phyloP scores from a whole-genome alignment of 805 yeast species.

The Hanseniaspora valbyensis region DNA sequence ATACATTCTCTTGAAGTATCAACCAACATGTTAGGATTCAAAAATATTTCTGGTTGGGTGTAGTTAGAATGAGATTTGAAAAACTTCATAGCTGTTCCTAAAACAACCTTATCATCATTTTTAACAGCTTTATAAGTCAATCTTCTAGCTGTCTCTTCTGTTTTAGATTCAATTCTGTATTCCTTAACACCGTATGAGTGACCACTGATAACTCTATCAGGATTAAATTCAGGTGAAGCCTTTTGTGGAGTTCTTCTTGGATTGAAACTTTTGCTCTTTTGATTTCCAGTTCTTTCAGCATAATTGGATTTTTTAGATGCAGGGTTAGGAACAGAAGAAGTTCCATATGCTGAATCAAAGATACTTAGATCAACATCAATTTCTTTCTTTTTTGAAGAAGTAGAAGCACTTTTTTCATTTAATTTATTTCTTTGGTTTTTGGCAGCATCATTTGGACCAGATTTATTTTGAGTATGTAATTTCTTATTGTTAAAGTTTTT shows the following conservation, averaged over 20 bases:
- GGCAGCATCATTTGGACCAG: not conserved
- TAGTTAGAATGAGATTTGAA: slow-evolving; percentile 4
- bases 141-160: slow-evolving; percentile 5
- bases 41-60: slow-evolving; percentile 6
- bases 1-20: slow-evolving; percentile 4
- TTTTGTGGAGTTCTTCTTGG: no score
- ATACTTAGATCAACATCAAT: slow-evolving; percentile 7
- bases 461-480: not conserved
- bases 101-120: slow-evolving; percentile 9
- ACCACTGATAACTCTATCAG: slow-evolving; percentile 6
- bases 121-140: slow-evolving; percentile 3
- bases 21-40: slow-evolving; percentile 10
- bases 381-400: not conserved
- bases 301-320: not conserved
- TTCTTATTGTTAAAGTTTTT: not conserved
- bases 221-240: not conserved
- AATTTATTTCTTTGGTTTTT: not conserved
- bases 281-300: not conserved
- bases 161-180: not conserved
- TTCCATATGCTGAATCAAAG: slow-evolving; percentile 8
- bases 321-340: not conserved
- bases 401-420: not conserved
- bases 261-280: not conserved
- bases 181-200: slow-evolving; percentile 12
- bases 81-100: slow-evolving; percentile 9